These are phyloP conservation scores for Epicoccum nigrum DNA, from an alignment of 2,329 filamentous ascomycete genomes.

Conservation along the genomic window DNA sequence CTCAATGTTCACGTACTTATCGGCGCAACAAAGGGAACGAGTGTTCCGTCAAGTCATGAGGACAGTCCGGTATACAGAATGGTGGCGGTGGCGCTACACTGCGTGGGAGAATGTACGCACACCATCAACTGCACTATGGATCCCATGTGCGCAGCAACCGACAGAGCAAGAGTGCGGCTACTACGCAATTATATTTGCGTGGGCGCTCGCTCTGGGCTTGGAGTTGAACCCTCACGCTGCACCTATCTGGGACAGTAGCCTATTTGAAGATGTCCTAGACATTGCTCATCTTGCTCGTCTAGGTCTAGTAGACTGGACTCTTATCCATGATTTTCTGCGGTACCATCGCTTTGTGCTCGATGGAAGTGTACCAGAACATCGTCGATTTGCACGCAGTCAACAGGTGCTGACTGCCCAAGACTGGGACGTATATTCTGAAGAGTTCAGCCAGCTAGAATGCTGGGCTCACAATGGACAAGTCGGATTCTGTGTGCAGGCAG, in stretches of 20 bases:
- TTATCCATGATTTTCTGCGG: not conserved
- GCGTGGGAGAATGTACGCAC: not conserved
- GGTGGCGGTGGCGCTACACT: not conserved
- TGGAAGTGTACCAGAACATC: not conserved
- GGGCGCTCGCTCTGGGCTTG: not conserved
- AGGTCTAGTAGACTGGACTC: not conserved
- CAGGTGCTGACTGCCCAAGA: no score
- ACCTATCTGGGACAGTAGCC: not conserved
- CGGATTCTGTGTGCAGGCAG: no score
- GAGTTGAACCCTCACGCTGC: not conserved
- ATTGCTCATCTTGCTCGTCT: not conserved
- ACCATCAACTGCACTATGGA: not conserved
- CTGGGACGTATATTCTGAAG: no score
- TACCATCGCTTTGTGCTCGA: not conserved
- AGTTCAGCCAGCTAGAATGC: no score
- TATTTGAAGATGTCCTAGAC: not conserved
- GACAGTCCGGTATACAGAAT: not conserved
- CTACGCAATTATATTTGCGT: not conserved
- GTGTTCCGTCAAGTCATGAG: not conserved
- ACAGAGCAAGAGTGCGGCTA: not conserved
- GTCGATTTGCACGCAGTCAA: not conserved
- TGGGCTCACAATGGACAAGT: no score
- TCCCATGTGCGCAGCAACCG: not conserved
- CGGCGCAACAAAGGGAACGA: not conserved
- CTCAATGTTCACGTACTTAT: not conserved